These are phyloP conservation scores for Ajuga reptans DNA, from an alignment of 305 asterid genomes.

Conservation along the genomic window DNA sequence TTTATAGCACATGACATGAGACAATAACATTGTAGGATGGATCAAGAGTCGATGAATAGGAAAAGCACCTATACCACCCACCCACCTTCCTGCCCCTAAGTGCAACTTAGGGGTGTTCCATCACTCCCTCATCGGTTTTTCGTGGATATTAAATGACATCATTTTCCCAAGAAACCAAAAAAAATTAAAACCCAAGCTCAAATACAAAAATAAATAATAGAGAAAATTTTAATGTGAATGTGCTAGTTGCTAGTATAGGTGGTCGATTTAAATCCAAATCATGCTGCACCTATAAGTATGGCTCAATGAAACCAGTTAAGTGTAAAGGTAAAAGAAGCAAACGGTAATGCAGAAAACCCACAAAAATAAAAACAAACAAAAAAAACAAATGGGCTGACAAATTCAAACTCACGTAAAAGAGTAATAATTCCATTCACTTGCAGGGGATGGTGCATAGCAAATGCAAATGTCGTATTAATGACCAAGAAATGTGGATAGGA, in stretches of 20 bases:
- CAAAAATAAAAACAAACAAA: neutral
- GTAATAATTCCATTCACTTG: neutral
- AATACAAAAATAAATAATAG: neutral
- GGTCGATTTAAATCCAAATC: no score
- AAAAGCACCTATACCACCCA: neutral
- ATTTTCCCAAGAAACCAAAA: no score
- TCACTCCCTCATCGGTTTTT: no score
- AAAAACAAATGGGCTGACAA: neutral
- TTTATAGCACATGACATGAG: neutral
- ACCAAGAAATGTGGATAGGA: neutral
- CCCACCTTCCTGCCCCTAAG: no score
- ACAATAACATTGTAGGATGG: neutral
- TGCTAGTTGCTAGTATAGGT: no score
- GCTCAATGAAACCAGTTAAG: no score
- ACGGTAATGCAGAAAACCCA: neutral
- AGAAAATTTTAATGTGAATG: neutral
- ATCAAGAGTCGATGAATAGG: neutral
- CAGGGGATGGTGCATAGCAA: neutral
- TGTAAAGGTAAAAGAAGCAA: neutral
- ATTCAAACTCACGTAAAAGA: neutral
- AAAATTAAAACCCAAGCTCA: no score
- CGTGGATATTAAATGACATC: no score
- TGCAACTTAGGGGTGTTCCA: neutral
- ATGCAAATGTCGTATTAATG: neutral
- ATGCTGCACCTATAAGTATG: no score